A percentile compares a stretch with the other conserved stretches of the same genome.
Evolutionary conservation across 2,329 filamentous ascomycete species (phyloP).

Genomic region (Pseudohalonectria lignicola): DNA sequence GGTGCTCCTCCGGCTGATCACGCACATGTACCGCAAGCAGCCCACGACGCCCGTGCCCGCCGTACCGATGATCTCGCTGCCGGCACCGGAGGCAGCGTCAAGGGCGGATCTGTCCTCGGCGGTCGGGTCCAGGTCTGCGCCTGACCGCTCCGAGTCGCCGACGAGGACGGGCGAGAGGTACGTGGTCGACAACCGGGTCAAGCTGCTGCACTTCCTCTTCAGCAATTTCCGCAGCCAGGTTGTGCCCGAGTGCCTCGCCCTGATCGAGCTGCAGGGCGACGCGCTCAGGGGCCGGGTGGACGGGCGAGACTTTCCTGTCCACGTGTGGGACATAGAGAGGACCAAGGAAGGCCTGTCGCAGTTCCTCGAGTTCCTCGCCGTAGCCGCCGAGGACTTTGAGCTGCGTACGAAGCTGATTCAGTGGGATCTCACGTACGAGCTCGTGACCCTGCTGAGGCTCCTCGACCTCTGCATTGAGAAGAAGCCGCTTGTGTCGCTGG

Average conservation of each 20-base stretch:
- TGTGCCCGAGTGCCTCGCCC: constrained; percentile 85
- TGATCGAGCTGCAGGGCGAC: constrained; percentile 87
- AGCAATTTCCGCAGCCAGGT: constrained; percentile 87
- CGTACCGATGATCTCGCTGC: not conserved
- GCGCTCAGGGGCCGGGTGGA: constrained; percentile 68
- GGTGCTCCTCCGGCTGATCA: constrained; percentile 81
- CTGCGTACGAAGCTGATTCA: constrained; percentile 79
- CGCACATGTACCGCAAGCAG: constrained; percentile 65
- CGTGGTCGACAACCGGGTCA: constrained; percentile 41
- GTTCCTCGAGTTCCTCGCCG: constrained; percentile 87
- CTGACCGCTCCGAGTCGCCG: constrained; percentile 28
- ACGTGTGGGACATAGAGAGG: constrained; percentile 95
- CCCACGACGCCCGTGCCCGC: not conserved
- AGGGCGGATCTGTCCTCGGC: not conserved
- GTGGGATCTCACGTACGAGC: constrained; percentile 84
- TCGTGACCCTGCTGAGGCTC: constrained; percentile 76
- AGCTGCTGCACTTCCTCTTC: constrained; percentile 77
- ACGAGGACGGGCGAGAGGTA: constrained; percentile 25
- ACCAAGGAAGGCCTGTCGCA: constrained; percentile 92
- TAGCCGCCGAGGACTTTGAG: constrained; percentile 73
- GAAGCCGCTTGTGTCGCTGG: constrained; percentile 48
- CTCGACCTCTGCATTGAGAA: constrained; percentile 83
- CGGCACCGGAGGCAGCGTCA: not conserved
- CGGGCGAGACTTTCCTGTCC: constrained; percentile 81
- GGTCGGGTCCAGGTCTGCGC: constrained; percentile 7